These are phyloP conservation scores for Huntiella savannae DNA, from an alignment of 2,329 filamentous ascomycete species.

Conservation along the genomic window DNA sequence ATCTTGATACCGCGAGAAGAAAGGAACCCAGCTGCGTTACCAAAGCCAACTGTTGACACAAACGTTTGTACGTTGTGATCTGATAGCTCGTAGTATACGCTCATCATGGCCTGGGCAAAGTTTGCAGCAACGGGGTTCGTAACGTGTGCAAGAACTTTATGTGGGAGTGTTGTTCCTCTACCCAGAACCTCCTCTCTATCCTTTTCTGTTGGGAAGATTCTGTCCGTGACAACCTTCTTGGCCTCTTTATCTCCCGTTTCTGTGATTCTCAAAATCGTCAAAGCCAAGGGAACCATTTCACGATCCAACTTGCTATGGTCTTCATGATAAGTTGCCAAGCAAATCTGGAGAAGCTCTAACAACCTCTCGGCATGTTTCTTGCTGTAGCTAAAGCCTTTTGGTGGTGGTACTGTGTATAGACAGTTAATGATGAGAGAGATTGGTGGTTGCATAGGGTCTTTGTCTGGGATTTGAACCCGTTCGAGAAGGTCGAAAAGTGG, in stretches of 20 bases:
- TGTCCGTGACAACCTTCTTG: conserved; percentile 40
- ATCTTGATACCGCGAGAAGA: conserved; percentile 28
- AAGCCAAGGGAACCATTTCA: conserved; percentile 8
- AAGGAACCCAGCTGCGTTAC: conserved; percentile 78
- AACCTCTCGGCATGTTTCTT: conserved; percentile 5
- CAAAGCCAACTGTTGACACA: conserved; percentile 84
- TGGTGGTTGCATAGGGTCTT: conserved; percentile 13
- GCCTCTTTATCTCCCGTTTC: conserved; percentile 10
- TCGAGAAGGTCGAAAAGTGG: conserved; percentile 13
- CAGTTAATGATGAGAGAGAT: conserved; percentile 14
- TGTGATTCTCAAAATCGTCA: conserved; percentile 11
- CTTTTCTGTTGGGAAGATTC: conserved; percentile 55
- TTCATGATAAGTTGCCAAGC: conserved; percentile 6
- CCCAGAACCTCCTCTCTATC: conserved; percentile 67
- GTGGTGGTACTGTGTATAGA: conserved; percentile 12
- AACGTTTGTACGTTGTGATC: conserved; percentile 62
- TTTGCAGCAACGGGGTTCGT: conserved; percentile 53
- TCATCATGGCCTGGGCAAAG: conserved; percentile 54
- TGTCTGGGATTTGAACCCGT: conserved; percentile 8
- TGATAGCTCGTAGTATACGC: conserved; percentile 73
- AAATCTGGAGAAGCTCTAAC: conserved; percentile 4
- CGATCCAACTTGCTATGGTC: conserved; percentile 8
- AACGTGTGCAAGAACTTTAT: conserved; percentile 58
- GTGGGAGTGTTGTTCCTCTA: conserved; percentile 51
- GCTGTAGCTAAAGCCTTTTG: conserved; percentile 11